A percentile compares a stretch with the other conserved stretches of the same genome.
Evolutionary conservation across 495 filamentous ascomycete genomes (phyloP).

Genomic region (Penicillium egyptiacum): DNA sequence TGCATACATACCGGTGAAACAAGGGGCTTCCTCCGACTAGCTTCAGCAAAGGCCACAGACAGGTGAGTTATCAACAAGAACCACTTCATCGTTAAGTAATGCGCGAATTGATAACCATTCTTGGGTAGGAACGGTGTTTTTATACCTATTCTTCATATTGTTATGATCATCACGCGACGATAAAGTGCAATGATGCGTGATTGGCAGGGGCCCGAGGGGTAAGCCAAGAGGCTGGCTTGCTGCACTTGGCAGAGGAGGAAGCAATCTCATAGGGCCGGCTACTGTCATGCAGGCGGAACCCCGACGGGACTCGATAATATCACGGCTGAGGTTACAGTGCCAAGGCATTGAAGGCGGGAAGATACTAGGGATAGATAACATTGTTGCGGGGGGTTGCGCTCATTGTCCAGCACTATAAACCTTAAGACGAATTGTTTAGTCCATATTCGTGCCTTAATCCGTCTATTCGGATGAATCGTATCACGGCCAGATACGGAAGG

Average conservation of each 20-base stretch:
- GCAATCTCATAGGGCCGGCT: constrained; percentile 14
- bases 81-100: constrained; percentile 20
- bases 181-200: constrained; percentile 6
- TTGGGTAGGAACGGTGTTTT: not conserved
- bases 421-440: too few relatives aligned
- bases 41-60: constrained; percentile 13
- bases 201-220: not conserved
- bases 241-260: constrained; percentile 16
- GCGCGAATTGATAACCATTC: not conserved
- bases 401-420: too few relatives aligned
- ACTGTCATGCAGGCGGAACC: constrained; percentile 15
- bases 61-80: constrained; percentile 5
- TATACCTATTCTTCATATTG: constrained; percentile 5
- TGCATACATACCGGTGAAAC: constrained; percentile 19
- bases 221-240: constrained; percentile 15
- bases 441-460: too few relatives aligned
- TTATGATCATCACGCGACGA: constrained; percentile 11
- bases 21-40: constrained; percentile 9
- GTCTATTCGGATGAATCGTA: too few relatives aligned
- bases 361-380: too few relatives aligned
- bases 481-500: too few relatives aligned
- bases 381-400: not conserved
- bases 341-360: constrained; percentile 5
- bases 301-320: constrained; percentile 20
- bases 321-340: constrained; percentile 23